These are phyloP conservation scores for Firmiana major DNA, from an alignment of 345 rosid genomes.

Conservation along the genomic window DNA sequence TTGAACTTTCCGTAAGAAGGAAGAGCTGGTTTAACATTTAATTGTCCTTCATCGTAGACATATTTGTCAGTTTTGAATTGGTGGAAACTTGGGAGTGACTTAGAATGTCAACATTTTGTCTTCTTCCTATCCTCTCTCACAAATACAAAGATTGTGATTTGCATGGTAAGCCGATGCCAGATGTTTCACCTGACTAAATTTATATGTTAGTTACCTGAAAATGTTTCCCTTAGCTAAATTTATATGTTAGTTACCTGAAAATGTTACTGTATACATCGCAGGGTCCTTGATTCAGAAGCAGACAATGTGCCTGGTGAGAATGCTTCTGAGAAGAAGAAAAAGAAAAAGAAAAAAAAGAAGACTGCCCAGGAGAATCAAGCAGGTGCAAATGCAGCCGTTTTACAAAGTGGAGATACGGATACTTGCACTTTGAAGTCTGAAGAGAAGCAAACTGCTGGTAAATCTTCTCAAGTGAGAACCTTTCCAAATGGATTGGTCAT, in stretches of 20 bases:
- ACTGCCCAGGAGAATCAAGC: conserved; percentile 41
- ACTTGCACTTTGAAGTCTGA: conserved; percentile 28
- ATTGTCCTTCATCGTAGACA: not conserved
- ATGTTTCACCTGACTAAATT: too few species aligned
- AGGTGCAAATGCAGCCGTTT: conserved; percentile 19
- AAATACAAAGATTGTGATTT: not conserved
- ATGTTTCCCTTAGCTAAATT: not conserved
- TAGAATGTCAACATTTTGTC: not conserved
- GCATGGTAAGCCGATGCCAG: not conserved
- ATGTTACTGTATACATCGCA: conserved; percentile 19
- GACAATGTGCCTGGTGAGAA: conserved; percentile 30
- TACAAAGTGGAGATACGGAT: conserved; percentile 29
- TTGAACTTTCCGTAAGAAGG: not conserved
- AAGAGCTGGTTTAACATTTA: not conserved
- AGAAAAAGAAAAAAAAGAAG: conserved; percentile 64
- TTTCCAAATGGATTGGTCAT: conserved; percentile 81
- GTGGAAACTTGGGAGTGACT: not conserved
- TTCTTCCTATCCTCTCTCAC: not conserved
- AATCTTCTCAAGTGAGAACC: conserved; percentile 64
- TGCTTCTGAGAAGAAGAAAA: conserved; percentile 55
- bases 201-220: too few species aligned
- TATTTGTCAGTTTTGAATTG: not conserved
- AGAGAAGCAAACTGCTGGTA: conserved; percentile 33
- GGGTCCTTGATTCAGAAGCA: conserved; percentile 30
- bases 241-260: not conserved